A percentile compares a stretch with the other conserved stretches of the same genome.
These are phyloP conservation scores for Colletotrichum musicola DNA, from an alignment of 2,329 filamentous ascomycete genomes.

Conservation along the genomic window DNA sequence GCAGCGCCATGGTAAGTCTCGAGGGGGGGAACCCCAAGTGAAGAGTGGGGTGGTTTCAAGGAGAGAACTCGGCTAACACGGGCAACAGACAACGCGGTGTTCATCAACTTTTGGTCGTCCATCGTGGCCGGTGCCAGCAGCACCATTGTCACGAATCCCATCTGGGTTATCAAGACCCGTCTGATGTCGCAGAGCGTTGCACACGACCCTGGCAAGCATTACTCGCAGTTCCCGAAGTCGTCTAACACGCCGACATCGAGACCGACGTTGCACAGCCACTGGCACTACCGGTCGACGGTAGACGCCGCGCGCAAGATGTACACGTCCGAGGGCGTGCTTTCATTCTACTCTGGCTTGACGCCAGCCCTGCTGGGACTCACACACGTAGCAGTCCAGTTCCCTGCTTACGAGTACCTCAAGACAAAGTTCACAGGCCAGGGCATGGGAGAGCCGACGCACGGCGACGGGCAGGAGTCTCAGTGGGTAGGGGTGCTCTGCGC, in stretches of 20 bases:
- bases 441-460: slow-evolving; percentile 77
- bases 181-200: slow-evolving; percentile 90
- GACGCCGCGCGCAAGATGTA: slow-evolving; percentile 99
- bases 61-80: slow-evolving; percentile 38
- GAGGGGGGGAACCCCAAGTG: slow-evolving; percentile 45
- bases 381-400: slow-evolving; percentile 97
- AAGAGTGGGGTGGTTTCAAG: not conserved
- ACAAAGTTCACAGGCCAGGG: slow-evolving; percentile 88
- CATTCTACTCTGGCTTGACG: slow-evolving; percentile 95
- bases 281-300: slow-evolving; percentile 90
- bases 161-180: slow-evolving; percentile 99
- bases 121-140: slow-evolving; percentile 92
- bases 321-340: slow-evolving; percentile 83
- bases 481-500: slow-evolving; percentile 88
- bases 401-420: slow-evolving; percentile 94
- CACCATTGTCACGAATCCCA: slow-evolving; percentile 94
- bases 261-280: slow-evolving; percentile 74
- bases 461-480: slow-evolving; percentile 72
- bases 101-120: slow-evolving; percentile 89
- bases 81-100: slow-evolving; percentile 75
- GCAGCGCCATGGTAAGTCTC: slow-evolving; percentile 69
- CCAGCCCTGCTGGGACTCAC: slow-evolving; percentile 92
- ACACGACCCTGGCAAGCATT: slow-evolving; percentile 59
- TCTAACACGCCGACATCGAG: slow-evolving; percentile 67
- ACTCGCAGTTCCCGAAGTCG: slow-evolving; percentile 61